Base-by-base conservation (phyloP, 2,329 filamentous ascomycete genomes). In the Colletotrichum sp. region DNA sequence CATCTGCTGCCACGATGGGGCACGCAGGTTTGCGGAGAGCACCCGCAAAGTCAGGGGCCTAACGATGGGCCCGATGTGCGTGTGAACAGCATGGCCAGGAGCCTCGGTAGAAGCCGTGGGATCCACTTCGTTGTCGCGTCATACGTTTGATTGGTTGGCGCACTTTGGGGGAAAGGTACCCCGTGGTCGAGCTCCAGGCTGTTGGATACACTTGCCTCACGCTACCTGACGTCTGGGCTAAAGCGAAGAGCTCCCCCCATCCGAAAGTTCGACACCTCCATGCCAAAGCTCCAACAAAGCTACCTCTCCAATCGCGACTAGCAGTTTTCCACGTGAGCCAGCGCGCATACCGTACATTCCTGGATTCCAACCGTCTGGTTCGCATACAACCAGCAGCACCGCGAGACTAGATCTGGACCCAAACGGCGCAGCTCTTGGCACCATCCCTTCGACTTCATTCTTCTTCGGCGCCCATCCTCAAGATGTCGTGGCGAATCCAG, bases 401-500 rank as follows among this genome's bases (percentile, higher is more conserved):
- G 44, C 44, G 44, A 52, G 8, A 21, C 10, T n/a, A 52, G 18
- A 34, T 32, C 34, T 30, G 30, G 59, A n/a, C 36, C 24, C 24
- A 52, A 52, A 24, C 34, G 36, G 30, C 44, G 15, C 24, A 52
- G 12, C 63, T 18, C 16, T 30, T 21, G 8, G 12, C 30, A 21
- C n/a, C 30, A 57, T 68, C 44, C 44, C 44, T 52, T 34, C 32
- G 32, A 24, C 28, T 2, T 68, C 63, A 24, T n/a, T 12, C n/a
- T 21, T 49, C 63, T 10, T 28, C 26, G 18, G 55, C 8, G 24
- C 15, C 15, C 55, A 8, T 18, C 52, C 32, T 39, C 39, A 64
- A 52, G 8, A 79, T 78, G 75, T 79, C 78, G 52, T 76, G 76
- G 73, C 75, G 71, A 39, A 77, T 78, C 32, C 76, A 78, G 52